Conservation (phyloP, 2,329 filamentous ascomycete genomes). For the Fusarium napiforme region DNA sequence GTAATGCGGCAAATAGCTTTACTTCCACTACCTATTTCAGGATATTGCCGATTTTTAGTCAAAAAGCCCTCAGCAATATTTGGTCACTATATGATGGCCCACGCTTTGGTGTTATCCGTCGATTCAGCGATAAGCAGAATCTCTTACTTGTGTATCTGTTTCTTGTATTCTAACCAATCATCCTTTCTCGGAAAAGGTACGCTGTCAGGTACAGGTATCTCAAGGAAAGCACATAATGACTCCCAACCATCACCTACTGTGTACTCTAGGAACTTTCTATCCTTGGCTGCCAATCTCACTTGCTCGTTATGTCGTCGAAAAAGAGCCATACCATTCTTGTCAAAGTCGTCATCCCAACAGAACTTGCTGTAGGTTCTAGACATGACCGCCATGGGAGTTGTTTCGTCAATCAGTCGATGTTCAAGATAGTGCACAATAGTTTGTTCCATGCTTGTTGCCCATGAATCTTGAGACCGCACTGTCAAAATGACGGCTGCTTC, state of each 20-base stretch:
- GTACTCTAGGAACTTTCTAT: neutral
- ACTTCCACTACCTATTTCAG: neutral
- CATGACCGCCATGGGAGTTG: neutral
- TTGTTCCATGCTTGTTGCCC: neutral
- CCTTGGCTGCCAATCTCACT: fast-evolving
- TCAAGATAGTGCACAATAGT: neutral
- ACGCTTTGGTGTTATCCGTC: fast-evolving
- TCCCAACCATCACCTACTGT: neutral
- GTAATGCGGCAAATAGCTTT: neutral
- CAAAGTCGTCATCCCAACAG: neutral
- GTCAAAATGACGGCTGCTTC: neutral
- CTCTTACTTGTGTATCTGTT: neutral
- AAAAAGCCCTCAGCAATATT: too few relatives aligned
- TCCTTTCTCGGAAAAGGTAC: neutral
- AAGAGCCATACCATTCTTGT: neutral
- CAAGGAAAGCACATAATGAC: neutral
- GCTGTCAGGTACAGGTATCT: neutral
- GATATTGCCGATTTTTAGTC: neutral
- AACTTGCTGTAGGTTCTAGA: neutral
- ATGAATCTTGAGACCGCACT: neutral
- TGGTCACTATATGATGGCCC: neutral
- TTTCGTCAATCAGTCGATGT: neutral
- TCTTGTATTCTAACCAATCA: neutral
- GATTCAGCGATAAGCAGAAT: neutral
- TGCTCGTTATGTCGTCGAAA: neutral